Conservation (phyloP, 2,329 filamentous ascomycete species). For the Fusarium anthophilum region DNA sequence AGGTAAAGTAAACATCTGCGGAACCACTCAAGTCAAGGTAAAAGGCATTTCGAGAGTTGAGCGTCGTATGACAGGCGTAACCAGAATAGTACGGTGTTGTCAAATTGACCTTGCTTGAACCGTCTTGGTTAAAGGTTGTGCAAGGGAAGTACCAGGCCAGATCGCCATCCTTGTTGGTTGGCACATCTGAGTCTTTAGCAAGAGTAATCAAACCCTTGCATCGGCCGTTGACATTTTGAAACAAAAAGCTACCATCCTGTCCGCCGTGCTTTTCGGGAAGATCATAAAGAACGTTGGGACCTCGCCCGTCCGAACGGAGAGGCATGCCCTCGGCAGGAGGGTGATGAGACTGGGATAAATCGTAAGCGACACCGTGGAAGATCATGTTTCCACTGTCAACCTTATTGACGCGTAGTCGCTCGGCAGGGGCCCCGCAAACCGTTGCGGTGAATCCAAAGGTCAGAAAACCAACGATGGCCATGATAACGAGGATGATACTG, state of each 20-base stretch:
- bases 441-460: conserved; percentile 95
- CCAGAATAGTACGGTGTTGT: conserved; percentile 82
- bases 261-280: conserved; percentile 83
- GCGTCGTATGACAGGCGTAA: conserved; percentile 87
- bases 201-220: conserved; percentile 90
- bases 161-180: conserved; percentile 75
- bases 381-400: conserved; percentile 90
- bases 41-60: conserved; percentile 74
- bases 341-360: conserved; percentile 80
- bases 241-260: conserved; percentile 95
- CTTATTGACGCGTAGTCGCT: conserved; percentile 83
- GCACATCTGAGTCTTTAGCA: conserved; percentile 77
- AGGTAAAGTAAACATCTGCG: conserved; percentile 95
- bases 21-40: conserved; percentile 73
- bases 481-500: conserved; percentile 90
- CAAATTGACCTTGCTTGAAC: conserved; percentile 78
- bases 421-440: conserved; percentile 79
- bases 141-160: conserved; percentile 98
- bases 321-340: conserved; percentile 83
- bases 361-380: conserved; percentile 91
- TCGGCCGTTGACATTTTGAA: conserved; percentile 97
- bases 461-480: conserved; percentile 89
- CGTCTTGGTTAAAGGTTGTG: conserved; percentile 90
- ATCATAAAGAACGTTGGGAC: conserved; percentile 86
- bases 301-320: conserved; percentile 54